Conservation (phyloP, 768 basidiomycete genomes). For the Suillus alpinus region DNA sequence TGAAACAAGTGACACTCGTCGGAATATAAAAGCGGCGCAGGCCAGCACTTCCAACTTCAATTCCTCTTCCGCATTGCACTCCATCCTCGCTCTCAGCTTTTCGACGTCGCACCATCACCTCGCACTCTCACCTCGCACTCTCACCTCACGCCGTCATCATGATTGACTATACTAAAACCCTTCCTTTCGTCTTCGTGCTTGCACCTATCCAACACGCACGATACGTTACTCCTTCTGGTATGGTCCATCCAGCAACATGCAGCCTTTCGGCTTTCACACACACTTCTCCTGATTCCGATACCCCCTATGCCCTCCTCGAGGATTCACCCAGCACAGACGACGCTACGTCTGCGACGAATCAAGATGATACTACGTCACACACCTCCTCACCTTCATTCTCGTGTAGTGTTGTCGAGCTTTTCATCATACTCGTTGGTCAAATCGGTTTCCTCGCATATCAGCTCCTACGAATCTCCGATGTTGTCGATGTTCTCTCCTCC, state of each 20-base stretch:
- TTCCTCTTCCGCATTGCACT: not conserved
- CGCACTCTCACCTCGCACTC: not conserved
- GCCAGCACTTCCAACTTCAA: not conserved
- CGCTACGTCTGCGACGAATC: not conserved
- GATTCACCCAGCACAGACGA: not conserved
- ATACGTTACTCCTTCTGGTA: not conserved
- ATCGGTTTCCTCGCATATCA: not conserved
- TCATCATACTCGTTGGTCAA: not conserved
- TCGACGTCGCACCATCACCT: not conserved
- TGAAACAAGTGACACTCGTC: not conserved
- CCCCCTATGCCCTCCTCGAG: not conserved
- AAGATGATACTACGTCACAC: not conserved
- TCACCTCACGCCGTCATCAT: not conserved
- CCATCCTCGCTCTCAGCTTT: not conserved
- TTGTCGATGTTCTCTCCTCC: not conserved
- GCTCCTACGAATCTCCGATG: not conserved
- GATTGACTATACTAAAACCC: not conserved
- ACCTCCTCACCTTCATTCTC: not conserved
- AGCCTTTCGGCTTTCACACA: not conserved
- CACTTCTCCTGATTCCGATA: not conserved
- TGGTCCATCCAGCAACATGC: not conserved
- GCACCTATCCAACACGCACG: not conserved
- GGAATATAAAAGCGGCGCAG: not conserved
- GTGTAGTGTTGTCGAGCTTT: not conserved
- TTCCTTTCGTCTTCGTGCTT: not conserved